Conservation (phyloP, 2,329 filamentous ascomycete species). For the Apiospora koreana region DNA sequence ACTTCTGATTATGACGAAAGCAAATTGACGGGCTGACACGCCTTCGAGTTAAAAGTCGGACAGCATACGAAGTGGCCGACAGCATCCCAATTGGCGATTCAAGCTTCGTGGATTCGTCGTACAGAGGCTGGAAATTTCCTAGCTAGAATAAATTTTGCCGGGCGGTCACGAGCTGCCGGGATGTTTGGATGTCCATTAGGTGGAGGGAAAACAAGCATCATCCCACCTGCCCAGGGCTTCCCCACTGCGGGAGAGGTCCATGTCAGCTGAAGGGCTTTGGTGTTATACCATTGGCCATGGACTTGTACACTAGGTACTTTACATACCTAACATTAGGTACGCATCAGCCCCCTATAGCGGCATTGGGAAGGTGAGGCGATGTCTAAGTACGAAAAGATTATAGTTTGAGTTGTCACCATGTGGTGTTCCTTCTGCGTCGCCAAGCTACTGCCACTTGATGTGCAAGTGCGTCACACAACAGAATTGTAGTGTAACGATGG, state of each 20-base stretch:
- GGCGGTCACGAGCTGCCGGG: background rate
- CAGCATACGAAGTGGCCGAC: conserved; percentile 11
- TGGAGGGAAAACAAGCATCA: background rate
- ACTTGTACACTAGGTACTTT: no score
- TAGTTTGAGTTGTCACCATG: background rate
- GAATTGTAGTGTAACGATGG: background rate
- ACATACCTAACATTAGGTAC: no score
- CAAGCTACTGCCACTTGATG: background rate
- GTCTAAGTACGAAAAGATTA: background rate
- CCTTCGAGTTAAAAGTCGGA: conserved; percentile 10
- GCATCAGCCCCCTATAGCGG: background rate
- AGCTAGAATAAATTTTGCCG: background rate
- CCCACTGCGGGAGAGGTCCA: background rate
- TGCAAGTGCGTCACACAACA: background rate
- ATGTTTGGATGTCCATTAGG: background rate
- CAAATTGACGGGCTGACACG: background rate
- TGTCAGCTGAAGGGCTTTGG: background rate
- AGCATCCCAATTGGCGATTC: conserved; percentile 9
- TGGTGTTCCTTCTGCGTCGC: background rate
- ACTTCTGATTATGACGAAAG: background rate
- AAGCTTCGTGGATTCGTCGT: background rate
- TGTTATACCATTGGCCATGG: background rate
- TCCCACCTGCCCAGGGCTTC: background rate
- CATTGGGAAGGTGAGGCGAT: background rate
- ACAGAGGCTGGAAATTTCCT: background rate